These are phyloP conservation scores for Polychaeton citri DNA, from an alignment of 2,329 filamentous ascomycete genomes.

Conservation along the genomic window DNA sequence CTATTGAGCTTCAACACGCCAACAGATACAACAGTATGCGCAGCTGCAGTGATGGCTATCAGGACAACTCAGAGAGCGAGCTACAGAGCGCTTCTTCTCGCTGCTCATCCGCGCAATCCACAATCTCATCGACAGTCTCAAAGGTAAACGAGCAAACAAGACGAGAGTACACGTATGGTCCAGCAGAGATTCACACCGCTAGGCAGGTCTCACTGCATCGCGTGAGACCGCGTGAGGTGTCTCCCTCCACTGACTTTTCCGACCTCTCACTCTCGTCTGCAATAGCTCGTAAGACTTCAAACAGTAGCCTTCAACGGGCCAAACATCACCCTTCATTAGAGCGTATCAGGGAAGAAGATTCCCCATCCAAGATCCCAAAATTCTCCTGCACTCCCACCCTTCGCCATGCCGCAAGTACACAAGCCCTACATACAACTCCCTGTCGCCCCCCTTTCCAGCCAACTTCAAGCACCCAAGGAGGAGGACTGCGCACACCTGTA, in stretches of 20 bases:
- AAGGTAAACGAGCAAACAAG: not conserved
- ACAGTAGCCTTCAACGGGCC: slow-evolving; percentile 5
- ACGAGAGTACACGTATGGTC: not conserved
- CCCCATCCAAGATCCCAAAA: slow-evolving; percentile 22
- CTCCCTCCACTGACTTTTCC: slow-evolving; percentile 16
- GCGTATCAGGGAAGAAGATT: slow-evolving; percentile 17
- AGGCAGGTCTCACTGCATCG: slow-evolving; percentile 1
- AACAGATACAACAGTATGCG: slow-evolving; percentile 1
- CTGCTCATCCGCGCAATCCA: slow-evolving; percentile 3
- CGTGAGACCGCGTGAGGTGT: slow-evolving; percentile 13
- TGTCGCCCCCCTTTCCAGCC: slow-evolving; percentile 17
- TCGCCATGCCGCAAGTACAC: slow-evolving; percentile 17
- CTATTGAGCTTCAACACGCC: slow-evolving; percentile 11
- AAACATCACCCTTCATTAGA: slow-evolving; percentile 18
- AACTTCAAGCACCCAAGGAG: slow-evolving; percentile 10
- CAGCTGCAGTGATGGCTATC: slow-evolving; percentile 6
- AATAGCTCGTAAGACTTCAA: slow-evolving; percentile 1
- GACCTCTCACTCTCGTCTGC: slow-evolving; percentile 13
- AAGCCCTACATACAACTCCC: slow-evolving; percentile 13
- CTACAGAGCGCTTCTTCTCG: slow-evolving; percentile 3
- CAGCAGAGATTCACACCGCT: not conserved
- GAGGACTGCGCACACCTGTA: slow-evolving; percentile 13
- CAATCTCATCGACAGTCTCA: slow-evolving; percentile 2
- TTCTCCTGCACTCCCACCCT: slow-evolving; percentile 17
- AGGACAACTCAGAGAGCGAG: slow-evolving; percentile 1